These are phyloP conservation scores for Phaffia rhodozyma DNA, from an alignment of 1,284 basidiomycete species.

Conservation along the genomic window DNA sequence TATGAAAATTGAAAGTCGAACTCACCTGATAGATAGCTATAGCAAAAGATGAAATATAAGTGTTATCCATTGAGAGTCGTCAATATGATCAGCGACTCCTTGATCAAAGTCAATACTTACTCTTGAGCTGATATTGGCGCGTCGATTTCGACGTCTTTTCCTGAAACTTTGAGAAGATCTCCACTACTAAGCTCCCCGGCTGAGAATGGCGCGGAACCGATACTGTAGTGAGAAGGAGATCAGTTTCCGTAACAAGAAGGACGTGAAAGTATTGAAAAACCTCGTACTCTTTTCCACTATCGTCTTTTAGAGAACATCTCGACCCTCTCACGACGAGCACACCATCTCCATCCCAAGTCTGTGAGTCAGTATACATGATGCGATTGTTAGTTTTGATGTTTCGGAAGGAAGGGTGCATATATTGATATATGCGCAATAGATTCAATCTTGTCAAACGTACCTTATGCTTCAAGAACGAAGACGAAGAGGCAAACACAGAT, in stretches of 20 bases:
- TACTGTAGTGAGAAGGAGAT: constrained; percentile 24
- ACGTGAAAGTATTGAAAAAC: neutral
- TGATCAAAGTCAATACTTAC: constrained; percentile 48
- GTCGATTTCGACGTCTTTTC: constrained; percentile 49
- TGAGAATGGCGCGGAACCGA: constrained; percentile 19
- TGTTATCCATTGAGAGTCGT: neutral
- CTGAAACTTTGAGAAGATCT: constrained; percentile 46
- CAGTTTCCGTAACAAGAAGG: neutral
- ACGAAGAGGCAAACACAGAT: neutral
- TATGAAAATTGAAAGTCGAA: neutral
- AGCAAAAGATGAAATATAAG: neutral
- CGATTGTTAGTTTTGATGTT: no score
- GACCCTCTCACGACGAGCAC: constrained; percentile 46
- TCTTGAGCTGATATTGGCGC: constrained; percentile 45
- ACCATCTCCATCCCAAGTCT: constrained; percentile 39
- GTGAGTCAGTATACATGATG: neutral
- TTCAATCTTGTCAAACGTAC: neutral
- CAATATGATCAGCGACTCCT: constrained; percentile 28
- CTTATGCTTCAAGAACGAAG: constrained; percentile 9
- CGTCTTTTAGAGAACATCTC: constrained; percentile 37
- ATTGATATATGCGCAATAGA: no score
- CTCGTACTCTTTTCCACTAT: constrained; percentile 36
- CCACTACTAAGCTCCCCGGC: constrained; percentile 22
- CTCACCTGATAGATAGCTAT: constrained; percentile 10
- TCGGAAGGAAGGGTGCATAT: neutral